A percentile compares a stretch with the other conserved stretches of the same genome.
Evolutionary conservation across 202 grass and related monocot genomes (phyloP).

Genomic region (Panicum virgatum): DNA sequence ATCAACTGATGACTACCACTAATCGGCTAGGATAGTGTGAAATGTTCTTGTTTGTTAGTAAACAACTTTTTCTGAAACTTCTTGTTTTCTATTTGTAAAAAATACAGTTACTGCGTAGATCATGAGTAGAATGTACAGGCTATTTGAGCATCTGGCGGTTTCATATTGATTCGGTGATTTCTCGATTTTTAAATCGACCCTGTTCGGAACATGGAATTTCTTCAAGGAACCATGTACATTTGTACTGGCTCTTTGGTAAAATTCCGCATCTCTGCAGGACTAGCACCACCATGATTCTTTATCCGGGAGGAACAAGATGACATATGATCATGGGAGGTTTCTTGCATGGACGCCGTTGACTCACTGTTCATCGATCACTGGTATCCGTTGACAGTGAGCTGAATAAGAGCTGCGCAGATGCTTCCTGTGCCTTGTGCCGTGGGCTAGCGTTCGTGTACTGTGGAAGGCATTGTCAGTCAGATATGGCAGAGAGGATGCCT

Average conservation of each 20-base stretch:
- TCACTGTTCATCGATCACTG: neutral
- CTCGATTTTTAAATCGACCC: neutral
- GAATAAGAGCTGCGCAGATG: neutral
- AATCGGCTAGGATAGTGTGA: neutral
- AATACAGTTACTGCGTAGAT: neutral
- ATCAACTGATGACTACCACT: neutral
- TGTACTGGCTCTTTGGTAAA: neutral
- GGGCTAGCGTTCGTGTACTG: neutral
- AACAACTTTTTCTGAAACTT: neutral
- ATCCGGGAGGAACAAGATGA: too few relatives aligned
- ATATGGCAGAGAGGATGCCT: conserved; percentile 13
- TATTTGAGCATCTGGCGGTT: neutral
- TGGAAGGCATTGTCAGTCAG: conserved; percentile 11
- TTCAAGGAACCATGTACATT: neutral
- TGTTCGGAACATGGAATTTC: neutral
- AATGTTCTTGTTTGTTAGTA: neutral
- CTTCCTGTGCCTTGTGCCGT: neutral
- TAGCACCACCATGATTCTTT: neutral
- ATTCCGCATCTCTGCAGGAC: neutral
- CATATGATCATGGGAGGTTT: too few relatives aligned
- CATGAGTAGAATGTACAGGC: neutral
- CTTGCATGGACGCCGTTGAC: neutral
- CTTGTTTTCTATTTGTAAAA: neutral
- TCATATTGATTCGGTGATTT: neutral
- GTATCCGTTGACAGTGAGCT: neutral